Evolutionary conservation across 2,329 filamentous ascomycete species (phyloP), one percentile per base, ranked within the genome.

Genomic region (Ilyonectria robusta): DNA sequence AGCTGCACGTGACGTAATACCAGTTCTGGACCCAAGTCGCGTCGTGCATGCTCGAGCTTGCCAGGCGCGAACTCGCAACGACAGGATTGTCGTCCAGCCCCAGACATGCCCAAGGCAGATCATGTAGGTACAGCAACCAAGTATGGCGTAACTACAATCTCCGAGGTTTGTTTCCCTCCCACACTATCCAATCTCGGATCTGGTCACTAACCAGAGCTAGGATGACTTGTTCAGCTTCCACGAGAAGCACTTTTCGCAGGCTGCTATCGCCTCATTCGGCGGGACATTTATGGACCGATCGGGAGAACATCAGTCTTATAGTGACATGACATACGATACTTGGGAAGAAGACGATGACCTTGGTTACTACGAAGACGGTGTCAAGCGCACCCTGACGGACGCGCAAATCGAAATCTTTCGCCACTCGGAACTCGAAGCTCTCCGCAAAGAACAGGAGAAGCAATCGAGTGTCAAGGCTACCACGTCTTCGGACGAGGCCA

Each of bases 381-480:
- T 91, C 68, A 96, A 96, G 78, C 92, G 95, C 46, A 97, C 94
- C 19, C 85, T 98, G 74, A 98, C 95, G 10, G 93, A 98, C 76
- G 93, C 94, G 73, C 93, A 98, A 83, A 94, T 98, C 72, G 89
- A 89, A 59, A 95, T 97, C 68, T 98, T 98, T 78, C 88, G 95
- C 68, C 94, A 97, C 77, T 95, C 93, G 2, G 95, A 98, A 80
- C 87, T 97, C 23, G 91, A 96, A 76, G 82, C 88, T 13, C 83
- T 97, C 44, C 83, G 93, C 29, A 88, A 89, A 68, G 83, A 86
- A 66, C 78, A 81, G 57, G 80, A 81, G 47, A 83, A 79, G 64
- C 79, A 75, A 19, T 21, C 56, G 1, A 26, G 42, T 19, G 17
- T 46, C 13, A 69, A 65, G 46, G 48, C 46, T 48, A 48, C 42